These are phyloP conservation scores for Berberis thunbergii DNA, from an alignment of 164 flowering plant species.

Conservation along the genomic window DNA sequence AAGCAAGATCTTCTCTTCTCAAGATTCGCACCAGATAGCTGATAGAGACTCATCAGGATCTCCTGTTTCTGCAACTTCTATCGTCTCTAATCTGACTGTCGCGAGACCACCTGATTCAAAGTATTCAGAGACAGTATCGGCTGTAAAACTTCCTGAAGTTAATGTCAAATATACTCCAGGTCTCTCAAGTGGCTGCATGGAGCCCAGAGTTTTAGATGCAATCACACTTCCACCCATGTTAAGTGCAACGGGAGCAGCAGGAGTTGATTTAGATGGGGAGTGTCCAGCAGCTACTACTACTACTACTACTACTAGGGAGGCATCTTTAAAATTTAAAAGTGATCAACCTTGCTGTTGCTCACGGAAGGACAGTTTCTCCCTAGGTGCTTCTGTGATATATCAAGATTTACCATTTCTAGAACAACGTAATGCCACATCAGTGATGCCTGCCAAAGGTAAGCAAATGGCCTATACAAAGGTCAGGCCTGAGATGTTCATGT, in stretches of 20 bases:
- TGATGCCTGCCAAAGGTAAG: slow-evolving; percentile 21
- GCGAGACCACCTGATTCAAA: slow-evolving; percentile 20
- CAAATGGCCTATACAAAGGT: slow-evolving; percentile 15
- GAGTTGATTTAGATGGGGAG: slow-evolving; percentile 16
- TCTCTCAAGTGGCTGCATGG: slow-evolving; percentile 11
- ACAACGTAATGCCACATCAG: slow-evolving; percentile 23
- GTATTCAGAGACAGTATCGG: slow-evolving; percentile 14
- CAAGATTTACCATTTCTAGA: slow-evolving; percentile 33
- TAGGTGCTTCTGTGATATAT: slow-evolving; percentile 20
- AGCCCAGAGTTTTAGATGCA: slow-evolving; percentile 14
- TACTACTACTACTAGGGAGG: slow-evolving; percentile 21
- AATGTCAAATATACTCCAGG: slow-evolving; percentile 18
- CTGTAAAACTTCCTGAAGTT: slow-evolving; percentile 11
- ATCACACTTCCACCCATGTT: slow-evolving; percentile 7
- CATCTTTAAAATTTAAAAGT: slow-evolving; percentile 18
- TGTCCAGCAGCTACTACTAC: slow-evolving; percentile 9
- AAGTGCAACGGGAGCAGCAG: slow-evolving; percentile 14
- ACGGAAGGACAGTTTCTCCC: slow-evolving; percentile 26
- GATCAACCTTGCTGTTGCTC: slow-evolving; percentile 30
- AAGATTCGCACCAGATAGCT: slow-evolving; percentile 36
- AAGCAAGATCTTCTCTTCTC: slow-evolving; percentile 31
- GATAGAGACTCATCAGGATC: slow-evolving; percentile 1
- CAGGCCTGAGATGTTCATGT: slow-evolving; percentile 18
- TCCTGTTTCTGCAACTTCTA: slow-evolving; percentile 54
- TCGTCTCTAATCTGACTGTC: slow-evolving; percentile 32